Evolutionary conservation across 2,329 filamentous ascomycete genomes (phyloP).

Genomic region (Thermothelomyces thermophilus): DNA sequence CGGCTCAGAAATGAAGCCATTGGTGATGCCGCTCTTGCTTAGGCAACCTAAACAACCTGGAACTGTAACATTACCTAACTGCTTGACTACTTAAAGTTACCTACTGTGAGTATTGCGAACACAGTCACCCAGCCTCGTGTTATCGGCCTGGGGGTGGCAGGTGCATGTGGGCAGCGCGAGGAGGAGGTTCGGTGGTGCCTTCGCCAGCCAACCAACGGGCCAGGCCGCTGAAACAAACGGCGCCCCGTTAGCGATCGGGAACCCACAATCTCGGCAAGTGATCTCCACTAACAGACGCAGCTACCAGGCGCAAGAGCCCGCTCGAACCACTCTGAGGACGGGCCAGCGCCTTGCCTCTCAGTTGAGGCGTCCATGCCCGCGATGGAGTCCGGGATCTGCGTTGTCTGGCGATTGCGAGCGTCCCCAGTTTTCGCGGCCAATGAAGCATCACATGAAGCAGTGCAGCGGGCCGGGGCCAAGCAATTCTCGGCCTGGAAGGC

Average conservation of each 20-base stretch:
- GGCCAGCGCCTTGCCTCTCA: not conserved
- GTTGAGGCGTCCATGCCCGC: not conserved
- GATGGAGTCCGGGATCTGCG: conserved; percentile 5
- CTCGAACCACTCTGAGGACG: conserved; percentile 8
- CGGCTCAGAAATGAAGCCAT: too few species aligned
- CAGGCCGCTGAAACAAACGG: conserved; percentile 5
- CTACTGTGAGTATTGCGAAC: too few species aligned
- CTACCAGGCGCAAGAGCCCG: not conserved
- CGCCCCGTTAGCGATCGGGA: not conserved
- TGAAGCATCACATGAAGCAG: conserved; percentile 8
- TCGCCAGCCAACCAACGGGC: not conserved
- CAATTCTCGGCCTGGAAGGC: conserved; percentile 10
- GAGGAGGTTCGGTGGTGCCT: not conserved
- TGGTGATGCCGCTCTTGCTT: too few species aligned
- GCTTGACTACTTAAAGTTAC: too few species aligned
- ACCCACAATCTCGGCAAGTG: conserved; percentile 9
- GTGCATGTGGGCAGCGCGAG: too few species aligned
- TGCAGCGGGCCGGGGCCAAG: conserved; percentile 9
- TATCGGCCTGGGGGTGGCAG: not conserved
- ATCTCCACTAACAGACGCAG: conserved; percentile 5
- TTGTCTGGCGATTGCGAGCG: conserved; percentile 8
- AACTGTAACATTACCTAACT: too few species aligned
- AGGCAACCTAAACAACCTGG: too few species aligned
- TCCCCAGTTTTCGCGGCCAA: conserved; percentile 12
- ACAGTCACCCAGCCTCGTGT: not conserved